Evolutionary conservation across 2,329 filamentous ascomycete genomes (phyloP).

Genomic region (Talaromyces sp.): DNA sequence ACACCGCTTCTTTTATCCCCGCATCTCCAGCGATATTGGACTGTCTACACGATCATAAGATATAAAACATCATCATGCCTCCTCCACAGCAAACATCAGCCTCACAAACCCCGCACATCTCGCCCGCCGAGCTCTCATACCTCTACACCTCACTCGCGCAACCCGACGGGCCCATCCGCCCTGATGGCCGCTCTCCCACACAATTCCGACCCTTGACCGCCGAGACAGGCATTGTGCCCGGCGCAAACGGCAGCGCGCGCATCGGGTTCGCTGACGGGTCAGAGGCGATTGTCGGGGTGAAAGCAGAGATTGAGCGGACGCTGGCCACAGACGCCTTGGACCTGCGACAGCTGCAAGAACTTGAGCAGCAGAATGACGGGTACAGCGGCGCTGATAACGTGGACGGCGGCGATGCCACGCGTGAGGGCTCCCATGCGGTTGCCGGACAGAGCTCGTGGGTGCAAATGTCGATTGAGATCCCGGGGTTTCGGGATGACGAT

Average conservation of each 20-base stretch:
- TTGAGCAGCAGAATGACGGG: constrained; percentile 20
- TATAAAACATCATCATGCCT: constrained; percentile 46
- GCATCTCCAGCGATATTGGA: neutral
- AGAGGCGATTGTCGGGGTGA: constrained; percentile 92
- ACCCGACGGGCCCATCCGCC: constrained; percentile 69
- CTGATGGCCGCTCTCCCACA: constrained; percentile 73
- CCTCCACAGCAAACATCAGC: constrained; percentile 56
- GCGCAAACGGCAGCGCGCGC: constrained; percentile 85
- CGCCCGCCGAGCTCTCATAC: constrained; percentile 93
- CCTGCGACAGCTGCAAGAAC: constrained; percentile 35
- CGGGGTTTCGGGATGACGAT: constrained; percentile 86
- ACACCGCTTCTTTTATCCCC: neutral
- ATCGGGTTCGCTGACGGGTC: constrained; percentile 94
- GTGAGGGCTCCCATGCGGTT: constrained; percentile 13
- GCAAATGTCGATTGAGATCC: constrained; percentile 86
- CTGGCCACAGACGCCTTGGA: constrained; percentile 31
- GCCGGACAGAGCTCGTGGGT: constrained; percentile 66
- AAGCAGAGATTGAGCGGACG: constrained; percentile 85
- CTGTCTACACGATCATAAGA: neutral
- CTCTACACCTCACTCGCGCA: constrained; percentile 82
- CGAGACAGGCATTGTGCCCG: constrained; percentile 83
- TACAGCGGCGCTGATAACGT: constrained; percentile 16
- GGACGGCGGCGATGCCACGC: constrained; percentile 20
- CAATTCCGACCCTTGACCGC: constrained; percentile 89
- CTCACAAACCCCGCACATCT: constrained; percentile 60